phyloP scores from a whole-genome alignment of 1,284 basidiomycete genomes.

The Ustilago trichophora region DNA sequence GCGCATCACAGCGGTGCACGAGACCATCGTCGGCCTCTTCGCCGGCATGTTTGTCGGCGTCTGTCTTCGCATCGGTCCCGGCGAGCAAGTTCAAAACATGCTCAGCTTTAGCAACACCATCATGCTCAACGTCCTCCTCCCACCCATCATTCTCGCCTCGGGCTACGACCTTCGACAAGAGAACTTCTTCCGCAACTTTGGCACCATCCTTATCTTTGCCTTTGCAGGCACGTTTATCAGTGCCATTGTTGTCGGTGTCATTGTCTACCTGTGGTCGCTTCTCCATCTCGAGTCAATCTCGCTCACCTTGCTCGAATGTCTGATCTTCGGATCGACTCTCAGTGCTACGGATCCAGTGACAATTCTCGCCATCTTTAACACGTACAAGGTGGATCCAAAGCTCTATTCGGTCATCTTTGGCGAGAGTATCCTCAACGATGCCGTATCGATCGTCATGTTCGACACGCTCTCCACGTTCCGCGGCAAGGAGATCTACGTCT shows the following conservation, averaged over 20 bases:
- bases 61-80: constrained; percentile 86
- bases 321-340: constrained; percentile 94
- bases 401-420: constrained; percentile 98
- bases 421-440: constrained; percentile 95
- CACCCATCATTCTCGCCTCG: constrained; percentile 97
- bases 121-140: constrained; percentile 96
- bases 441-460: constrained; percentile 99
- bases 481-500: constrained; percentile 84
- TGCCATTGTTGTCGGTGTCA: constrained; percentile 91
- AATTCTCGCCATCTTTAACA: constrained; percentile 97
- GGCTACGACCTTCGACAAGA: constrained; percentile 97
- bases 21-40: constrained; percentile 94
- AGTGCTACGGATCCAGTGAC: constrained; percentile 98
- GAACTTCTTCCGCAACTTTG: constrained; percentile 84
- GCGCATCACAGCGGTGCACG: constrained; percentile 92
- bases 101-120: constrained; percentile 95
- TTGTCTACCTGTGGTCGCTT: constrained; percentile 93
- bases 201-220: constrained; percentile 86
- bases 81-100: constrained; percentile 95
- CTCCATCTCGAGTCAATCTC: constrained; percentile 72
- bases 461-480: constrained; percentile 94
- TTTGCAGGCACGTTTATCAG: constrained; percentile 97
- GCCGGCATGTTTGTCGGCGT: constrained; percentile 94
- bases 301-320: constrained; percentile 75
- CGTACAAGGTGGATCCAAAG: constrained; percentile 98